phyloP scores from a whole-genome alignment of 129 eudicot species.

The Solidago caesia region DNA sequence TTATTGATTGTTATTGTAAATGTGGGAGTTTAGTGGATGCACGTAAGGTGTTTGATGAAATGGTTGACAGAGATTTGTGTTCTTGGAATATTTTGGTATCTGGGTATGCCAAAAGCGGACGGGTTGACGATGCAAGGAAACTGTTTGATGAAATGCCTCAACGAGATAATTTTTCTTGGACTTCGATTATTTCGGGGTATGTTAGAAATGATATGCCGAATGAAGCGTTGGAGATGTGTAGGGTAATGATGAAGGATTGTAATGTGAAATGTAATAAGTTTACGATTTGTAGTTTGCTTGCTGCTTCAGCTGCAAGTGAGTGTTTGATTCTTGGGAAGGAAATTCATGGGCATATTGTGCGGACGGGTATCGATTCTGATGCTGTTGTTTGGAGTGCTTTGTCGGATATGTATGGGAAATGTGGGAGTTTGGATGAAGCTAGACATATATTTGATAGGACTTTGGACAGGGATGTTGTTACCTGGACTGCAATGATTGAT shows the following conservation, averaged over 20 bases:
- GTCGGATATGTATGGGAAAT: constrained; percentile 72
- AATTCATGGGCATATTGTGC: constrained; percentile 60
- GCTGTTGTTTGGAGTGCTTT: constrained; percentile 64
- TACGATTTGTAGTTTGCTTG: constrained; percentile 49
- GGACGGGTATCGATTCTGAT: constrained; percentile 62
- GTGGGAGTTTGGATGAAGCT: constrained; percentile 66
- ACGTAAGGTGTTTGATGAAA: constrained; percentile 49
- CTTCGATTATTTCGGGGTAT: constrained; percentile 69
- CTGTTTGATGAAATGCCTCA: constrained; percentile 65
- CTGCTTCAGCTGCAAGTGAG: constrained; percentile 53
- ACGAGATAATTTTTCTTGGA: constrained; percentile 69
- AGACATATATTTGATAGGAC: constrained; percentile 53
- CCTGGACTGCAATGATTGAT: constrained; percentile 73
- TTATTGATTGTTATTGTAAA: constrained; percentile 48
- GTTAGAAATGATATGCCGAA: constrained; percentile 42
- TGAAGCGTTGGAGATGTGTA: constrained; percentile 48
- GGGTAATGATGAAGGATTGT: constrained; percentile 46
- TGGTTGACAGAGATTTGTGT: constrained; percentile 53
- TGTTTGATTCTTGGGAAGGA: constrained; percentile 54
- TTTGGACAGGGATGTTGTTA: constrained; percentile 44
- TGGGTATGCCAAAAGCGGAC: constrained; percentile 49
- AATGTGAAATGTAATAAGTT: constrained; percentile 41
- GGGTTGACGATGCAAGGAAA: constrained; percentile 42
- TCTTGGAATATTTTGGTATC: constrained; percentile 62
- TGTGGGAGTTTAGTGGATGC: constrained; percentile 58